These are phyloP conservation scores for Orbilia brochopaga DNA, from an alignment of 2,329 filamentous ascomycete species.

Conservation along the genomic window DNA sequence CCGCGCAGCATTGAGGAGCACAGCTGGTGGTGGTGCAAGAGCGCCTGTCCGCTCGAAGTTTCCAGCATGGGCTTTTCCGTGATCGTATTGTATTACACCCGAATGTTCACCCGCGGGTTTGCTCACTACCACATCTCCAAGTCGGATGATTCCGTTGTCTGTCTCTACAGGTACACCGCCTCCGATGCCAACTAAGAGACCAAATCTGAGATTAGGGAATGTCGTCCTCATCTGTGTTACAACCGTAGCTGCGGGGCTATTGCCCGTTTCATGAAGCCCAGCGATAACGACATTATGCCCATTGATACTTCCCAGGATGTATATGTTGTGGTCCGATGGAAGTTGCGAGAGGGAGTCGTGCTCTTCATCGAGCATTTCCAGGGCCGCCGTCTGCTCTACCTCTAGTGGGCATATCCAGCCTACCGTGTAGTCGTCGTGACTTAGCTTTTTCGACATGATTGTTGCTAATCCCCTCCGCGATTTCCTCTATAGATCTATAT, in stretches of 20 bases:
- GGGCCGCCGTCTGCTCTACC: background rate
- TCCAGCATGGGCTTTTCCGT: too few relatives aligned
- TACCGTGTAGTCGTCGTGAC: background rate
- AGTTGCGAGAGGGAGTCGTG: background rate
- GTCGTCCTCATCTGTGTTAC: background rate
- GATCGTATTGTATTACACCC: too few relatives aligned
- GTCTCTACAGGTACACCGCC: slow-evolving; percentile 9
- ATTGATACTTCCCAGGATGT: slow-evolving; percentile 8
- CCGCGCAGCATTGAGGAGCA: too few relatives aligned
- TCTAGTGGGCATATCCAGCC: background rate
- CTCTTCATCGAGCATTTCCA: background rate
- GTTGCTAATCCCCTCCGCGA: background rate
- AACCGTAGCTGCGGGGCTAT: slow-evolving; percentile 53
- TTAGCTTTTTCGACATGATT: background rate
- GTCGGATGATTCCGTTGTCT: too few relatives aligned
- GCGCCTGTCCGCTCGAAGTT: too few relatives aligned
- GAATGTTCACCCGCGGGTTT: too few relatives aligned
- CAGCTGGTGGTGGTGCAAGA: too few relatives aligned
- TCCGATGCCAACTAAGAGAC: too few relatives aligned
- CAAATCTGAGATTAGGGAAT: too few relatives aligned
- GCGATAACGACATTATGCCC: slow-evolving; percentile 54
- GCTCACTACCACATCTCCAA: too few relatives aligned
- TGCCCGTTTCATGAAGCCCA: slow-evolving; percentile 46
- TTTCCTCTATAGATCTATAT: too few relatives aligned
- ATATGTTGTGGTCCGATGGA: slow-evolving; percentile 1